Evolutionary conservation across 805 yeast species (phyloP).

Genomic region (Saccharomyces jurei): DNA sequence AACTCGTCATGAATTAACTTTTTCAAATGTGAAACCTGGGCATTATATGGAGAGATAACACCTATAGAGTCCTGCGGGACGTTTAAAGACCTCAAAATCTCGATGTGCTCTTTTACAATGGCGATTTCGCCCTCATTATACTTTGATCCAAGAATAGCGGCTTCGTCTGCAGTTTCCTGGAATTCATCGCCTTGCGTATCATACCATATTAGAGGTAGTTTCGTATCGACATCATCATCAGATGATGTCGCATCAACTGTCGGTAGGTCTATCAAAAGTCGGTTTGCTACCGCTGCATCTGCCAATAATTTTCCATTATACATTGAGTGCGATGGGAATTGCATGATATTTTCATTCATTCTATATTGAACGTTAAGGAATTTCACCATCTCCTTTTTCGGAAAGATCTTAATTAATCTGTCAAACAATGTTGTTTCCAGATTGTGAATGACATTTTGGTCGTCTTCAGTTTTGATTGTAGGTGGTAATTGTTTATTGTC

Average conservation of each 20-base stretch:
- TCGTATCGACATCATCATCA: conserved; percentile 40
- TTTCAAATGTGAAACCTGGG: conserved; percentile 66
- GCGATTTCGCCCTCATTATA: conserved; percentile 70
- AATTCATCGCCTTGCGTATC: conserved; percentile 90
- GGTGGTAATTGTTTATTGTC: conserved; percentile 92
- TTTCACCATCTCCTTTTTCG: conserved; percentile 38
- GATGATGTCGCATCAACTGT: conserved; percentile 28
- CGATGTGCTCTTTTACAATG: conserved; percentile 51
- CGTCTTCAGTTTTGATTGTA: conserved; percentile 56
- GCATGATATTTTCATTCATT: conserved; percentile 75
- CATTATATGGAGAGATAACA: conserved; percentile 81
- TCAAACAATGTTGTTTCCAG: conserved; percentile 75
- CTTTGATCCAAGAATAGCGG: conserved; percentile 43
- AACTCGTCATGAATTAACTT: conserved; percentile 34
- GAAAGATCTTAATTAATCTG: conserved; percentile 48
- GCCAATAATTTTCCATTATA: conserved; percentile 61
- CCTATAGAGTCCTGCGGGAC: conserved; percentile 59
- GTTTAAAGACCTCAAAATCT: conserved; percentile 42
- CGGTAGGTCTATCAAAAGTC: conserved; percentile 48
- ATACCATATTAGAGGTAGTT: conserved; percentile 61
- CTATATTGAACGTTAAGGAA: conserved; percentile 76
- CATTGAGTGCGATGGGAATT: conserved; percentile 59
- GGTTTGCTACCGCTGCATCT: conserved; percentile 45
- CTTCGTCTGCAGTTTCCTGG: conserved; percentile 45
- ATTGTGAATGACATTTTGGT: conserved; percentile 34